Evolutionary conservation across 2,329 filamentous ascomycete genomes (phyloP), one percentile per base, ranked within the genome.

Genomic region (Fusarium verrucosum): DNA sequence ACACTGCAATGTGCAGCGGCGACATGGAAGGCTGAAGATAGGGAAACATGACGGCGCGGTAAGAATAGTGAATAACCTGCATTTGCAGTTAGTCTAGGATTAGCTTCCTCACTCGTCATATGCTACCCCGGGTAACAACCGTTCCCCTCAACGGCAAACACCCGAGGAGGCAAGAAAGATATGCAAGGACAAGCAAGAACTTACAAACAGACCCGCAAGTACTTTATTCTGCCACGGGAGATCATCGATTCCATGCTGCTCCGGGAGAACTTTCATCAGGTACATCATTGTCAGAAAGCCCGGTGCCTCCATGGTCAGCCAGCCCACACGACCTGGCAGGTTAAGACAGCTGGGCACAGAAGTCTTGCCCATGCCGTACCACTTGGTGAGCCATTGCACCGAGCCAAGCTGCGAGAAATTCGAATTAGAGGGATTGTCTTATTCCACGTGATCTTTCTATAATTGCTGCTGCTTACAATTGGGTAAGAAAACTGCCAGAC

Each of bases 331-430:
- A 61, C 95, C 95, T 3, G 94, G 92, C n/a, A 98, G 77, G 78
- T 99, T 99, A 74, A 95, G 81, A 13, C 80, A 80, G 70, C 90
- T 93, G 4, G 83, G 73, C 17, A 88, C 84, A 5, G 92, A 96
- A 4, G 94, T 97, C 79, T 98, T 98, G 76, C 95, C 95, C 81
- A 94, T 92, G 46, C 92, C 92, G 76, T 97, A 95, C 85, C 87
- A 97, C 52, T 87, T 84, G n/a, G 84, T 79, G 53, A 89, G 58
- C 89, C 90, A 96, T 86, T 97, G 93, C 20, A 86, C 47, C 2
- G 87, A 84, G 0, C 89, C 89, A 64, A 92, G 73, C 92, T 96
- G 60, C 11, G 47, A n/a, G 30, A 10, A 16, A 50, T 65, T 22
- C 66, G 62, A 28, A 22, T 4, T 3, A n/a, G n/a, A n/a, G n/a